A percentile compares a stretch with the other conserved stretches of the same genome.
Conservation (phyloP, 352 stramenopile genomes). For the Albugo laibachii region DNA sequence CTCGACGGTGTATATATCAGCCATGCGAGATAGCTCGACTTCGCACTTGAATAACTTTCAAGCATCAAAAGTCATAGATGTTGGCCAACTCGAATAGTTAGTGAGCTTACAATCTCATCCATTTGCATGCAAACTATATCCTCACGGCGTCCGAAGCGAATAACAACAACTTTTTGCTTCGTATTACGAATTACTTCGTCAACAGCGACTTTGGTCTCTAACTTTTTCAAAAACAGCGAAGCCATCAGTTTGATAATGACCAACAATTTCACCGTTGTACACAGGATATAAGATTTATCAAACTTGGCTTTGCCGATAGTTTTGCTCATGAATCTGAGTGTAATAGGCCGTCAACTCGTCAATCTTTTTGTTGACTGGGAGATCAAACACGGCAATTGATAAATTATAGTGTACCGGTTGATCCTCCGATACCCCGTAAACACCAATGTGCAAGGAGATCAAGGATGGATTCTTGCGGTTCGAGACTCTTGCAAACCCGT, state of each 20-base stretch:
- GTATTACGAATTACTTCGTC: constrained; percentile 61
- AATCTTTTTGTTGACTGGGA: constrained; percentile 31
- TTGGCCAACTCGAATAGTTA: background rate
- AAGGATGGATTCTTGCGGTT: constrained; percentile 18
- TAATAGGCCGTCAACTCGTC: background rate
- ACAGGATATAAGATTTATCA: too few species aligned
- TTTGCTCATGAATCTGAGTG: too few species aligned
- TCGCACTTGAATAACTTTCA: constrained; percentile 49
- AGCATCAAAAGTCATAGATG: constrained; percentile 1
- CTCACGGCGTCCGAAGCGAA: constrained; percentile 48
- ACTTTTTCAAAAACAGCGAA: constrained; percentile 46
- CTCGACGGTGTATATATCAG: constrained; percentile 48
- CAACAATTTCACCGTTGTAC: too few species aligned
- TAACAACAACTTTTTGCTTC: constrained; percentile 62
- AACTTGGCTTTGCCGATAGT: too few species aligned
- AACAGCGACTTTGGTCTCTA: constrained; percentile 36
- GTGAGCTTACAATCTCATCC: constrained; percentile 42
- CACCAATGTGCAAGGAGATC: constrained; percentile 50
- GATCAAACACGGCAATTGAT: constrained; percentile 22
- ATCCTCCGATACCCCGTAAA: constrained; percentile 20
- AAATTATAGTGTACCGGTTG: constrained; percentile 26
- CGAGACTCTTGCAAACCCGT: constrained; percentile 41
- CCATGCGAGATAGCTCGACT: constrained; percentile 61
- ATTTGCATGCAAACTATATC: constrained; percentile 65
- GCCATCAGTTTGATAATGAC: constrained; percentile 14